Evolutionary conservation across 2,329 filamentous ascomycete species (phyloP), one percentile per base, ranked within the genome.

Genomic region (Epichloe bromicola): DNA sequence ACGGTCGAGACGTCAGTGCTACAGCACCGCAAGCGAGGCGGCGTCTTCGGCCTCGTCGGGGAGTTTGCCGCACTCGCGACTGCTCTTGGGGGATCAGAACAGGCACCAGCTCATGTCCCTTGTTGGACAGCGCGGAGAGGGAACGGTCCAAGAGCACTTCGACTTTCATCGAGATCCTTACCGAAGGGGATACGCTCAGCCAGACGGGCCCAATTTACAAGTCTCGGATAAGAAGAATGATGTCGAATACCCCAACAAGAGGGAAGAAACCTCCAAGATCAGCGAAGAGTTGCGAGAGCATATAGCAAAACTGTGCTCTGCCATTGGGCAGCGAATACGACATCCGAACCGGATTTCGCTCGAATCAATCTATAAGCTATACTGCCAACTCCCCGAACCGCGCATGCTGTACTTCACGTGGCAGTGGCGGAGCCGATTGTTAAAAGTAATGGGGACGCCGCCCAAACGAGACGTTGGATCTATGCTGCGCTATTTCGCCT

Each of bases 401-500:
- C 70, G 75, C 39, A 75, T 78, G 68, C 60, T 73, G 4, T 66
- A 74, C 48, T 61, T 83, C 2, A 68, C 70, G 8, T 68, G 70
- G 53, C 61, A 65, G 12, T 68, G 80, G 46, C 78, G 89, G 17
- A 80, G 82, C 49, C 66, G 71, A 7, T 70, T 95, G 19, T 70
- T 95, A 49, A 79, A 78, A 50, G 77, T 82, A 41, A 78, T 95
- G 55, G 82, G 85, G 19, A 75, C 78, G 44, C 77, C 80, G 8
- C 72, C 78, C 47, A 73, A 74, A 39, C 76, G 79, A 52, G 69
- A 75, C 47, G 65, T 75, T 15, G 72, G 68, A 55, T 75, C 80
- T 45, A 94, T 89, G 85, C 72, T 86, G 59, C 83, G 87, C 50
- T 97, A 91, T 67, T 83, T 96, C 55, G 80, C 82, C 5, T 71